Evolutionary conservation across 345 rosid genomes (phyloP), one percentile per base, ranked within the genome.

Genomic region (Salix dunnii): DNA sequence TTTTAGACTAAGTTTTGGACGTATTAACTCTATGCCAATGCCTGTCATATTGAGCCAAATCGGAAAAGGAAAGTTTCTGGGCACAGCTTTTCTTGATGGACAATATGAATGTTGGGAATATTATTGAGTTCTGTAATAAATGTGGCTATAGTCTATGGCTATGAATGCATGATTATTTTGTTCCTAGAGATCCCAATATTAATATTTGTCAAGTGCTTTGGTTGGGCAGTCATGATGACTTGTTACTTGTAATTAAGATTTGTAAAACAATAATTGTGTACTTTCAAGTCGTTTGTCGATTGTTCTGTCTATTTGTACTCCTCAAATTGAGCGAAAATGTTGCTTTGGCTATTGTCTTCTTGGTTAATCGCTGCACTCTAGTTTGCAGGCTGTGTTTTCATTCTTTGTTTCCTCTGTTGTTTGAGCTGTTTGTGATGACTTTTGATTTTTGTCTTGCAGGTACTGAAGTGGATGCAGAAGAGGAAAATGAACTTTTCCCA

Each of bases 391-490:
- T 9, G 31, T 31, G 60, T 40, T 33, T 58, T 30, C 31, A 23
- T 23, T 7, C 55, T 55, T 8, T 55, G n/a, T 18, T 69, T 27
- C 33, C 35, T 35, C 38, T 17, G 4, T 10, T 42, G 14, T 23
- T 23, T 68, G 10, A 38, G 42, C 14, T n/a, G 7, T 40, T 23
- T n/a, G 30, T 23, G 42, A 28, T 55, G 12, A 10, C 27, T 31
- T 38, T 36, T 36, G 64, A 25, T 48, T 49, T 40, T 21, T 42
- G 13, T 48, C 48, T n/a, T 67, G 78, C 71, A 94, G 98, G 77
- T 91, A 42, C 79, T 89, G 84, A 89, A 88, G 58, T 92, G 97
- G 97, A 91, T 94, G 97, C 91, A 87, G 88, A 89, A 60, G 81
- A 86, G 87, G 78, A 86, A 88, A 69, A 79, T 92, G 36, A 71